Evolutionary conservation across 1,284 basidiomycete species (phyloP).

Genomic region (Porogramme epimiltina): DNA sequence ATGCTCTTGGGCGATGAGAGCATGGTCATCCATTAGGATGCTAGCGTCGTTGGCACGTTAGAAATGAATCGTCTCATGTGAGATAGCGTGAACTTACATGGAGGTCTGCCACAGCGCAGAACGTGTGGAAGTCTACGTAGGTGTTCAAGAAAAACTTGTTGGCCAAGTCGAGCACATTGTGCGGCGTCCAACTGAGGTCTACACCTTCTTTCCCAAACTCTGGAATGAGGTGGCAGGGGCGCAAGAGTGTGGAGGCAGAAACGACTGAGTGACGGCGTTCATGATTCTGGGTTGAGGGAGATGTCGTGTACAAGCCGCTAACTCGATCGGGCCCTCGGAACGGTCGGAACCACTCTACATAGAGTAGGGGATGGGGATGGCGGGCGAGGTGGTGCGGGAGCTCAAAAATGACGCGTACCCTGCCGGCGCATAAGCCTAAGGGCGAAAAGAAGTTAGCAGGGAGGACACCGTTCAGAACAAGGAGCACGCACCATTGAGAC

Average conservation of each 20-base stretch:
- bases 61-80: too few species aligned
- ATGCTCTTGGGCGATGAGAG: too few species aligned
- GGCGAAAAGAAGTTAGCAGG: too few species aligned
- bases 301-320: conserved; percentile 18
- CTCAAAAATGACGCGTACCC: conserved; percentile 17
- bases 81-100: too few species aligned
- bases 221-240: conserved; percentile 20
- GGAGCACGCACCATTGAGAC: too few species aligned
- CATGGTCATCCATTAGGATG: too few species aligned
- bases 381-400: background rate
- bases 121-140: too few species aligned
- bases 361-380: conserved; percentile 17
- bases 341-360: conserved; percentile 30
- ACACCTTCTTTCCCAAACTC: conserved; percentile 13
- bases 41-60: too few species aligned
- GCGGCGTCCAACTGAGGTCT: conserved; percentile 11
- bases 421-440: background rate
- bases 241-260: conserved; percentile 16
- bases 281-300: conserved; percentile 14
- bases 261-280: conserved; percentile 19
- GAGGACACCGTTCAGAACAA: too few species aligned
- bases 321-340: conserved; percentile 7
- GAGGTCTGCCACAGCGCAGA: too few species aligned
- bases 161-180: conserved; percentile 14
- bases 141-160: conserved; percentile 22